Evolutionary conservation across 352 stramenopile genomes (phyloP).

Genomic region (Phytopythium litorale): DNA sequence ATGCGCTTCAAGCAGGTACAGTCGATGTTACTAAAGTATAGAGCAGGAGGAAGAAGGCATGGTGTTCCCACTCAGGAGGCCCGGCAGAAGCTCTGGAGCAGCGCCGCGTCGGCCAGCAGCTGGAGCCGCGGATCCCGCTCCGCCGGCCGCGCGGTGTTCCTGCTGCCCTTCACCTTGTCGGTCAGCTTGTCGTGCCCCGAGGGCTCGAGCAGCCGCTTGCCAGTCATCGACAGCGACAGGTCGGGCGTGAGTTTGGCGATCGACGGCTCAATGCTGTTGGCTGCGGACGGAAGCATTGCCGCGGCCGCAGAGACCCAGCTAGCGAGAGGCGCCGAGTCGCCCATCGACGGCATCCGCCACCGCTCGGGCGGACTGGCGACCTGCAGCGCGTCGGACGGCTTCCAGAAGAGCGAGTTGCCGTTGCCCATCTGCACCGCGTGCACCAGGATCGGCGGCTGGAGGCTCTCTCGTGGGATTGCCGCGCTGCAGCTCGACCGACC

Average conservation of each 20-base stretch:
- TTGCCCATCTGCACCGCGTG: slow-evolving; percentile 5
- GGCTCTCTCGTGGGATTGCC: neutral
- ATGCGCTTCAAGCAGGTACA: neutral
- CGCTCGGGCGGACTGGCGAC: slow-evolving; percentile 22
- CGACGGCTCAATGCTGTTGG: slow-evolving; percentile 51
- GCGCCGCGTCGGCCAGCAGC: slow-evolving; percentile 65
- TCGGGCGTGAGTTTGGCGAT: slow-evolving; percentile 39
- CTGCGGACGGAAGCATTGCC: slow-evolving; percentile 9
- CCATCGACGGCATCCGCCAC: slow-evolving; percentile 6
- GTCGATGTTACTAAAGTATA: neutral
- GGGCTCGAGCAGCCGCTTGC: slow-evolving; percentile 33
- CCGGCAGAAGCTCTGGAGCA: slow-evolving; percentile 63
- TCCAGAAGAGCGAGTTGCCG: slow-evolving; percentile 21
- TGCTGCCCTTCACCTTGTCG: neutral
- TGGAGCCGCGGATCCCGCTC: slow-evolving; percentile 50
- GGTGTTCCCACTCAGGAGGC: slow-evolving; percentile 12
- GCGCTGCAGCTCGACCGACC: neutral
- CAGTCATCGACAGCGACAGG: slow-evolving; percentile 13
- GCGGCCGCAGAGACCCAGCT: slow-evolving; percentile 13
- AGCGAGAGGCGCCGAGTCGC: neutral
- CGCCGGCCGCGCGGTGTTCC: slow-evolving; percentile 1
- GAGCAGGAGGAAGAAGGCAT: neutral
- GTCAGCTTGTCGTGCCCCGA: slow-evolving; percentile 3
- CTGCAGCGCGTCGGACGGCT: slow-evolving; percentile 20
- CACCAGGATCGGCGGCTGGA: neutral